Evolutionary conservation across 306 rosid genomes (phyloP).

Genomic region (Pterocarpus santalinus): DNA sequence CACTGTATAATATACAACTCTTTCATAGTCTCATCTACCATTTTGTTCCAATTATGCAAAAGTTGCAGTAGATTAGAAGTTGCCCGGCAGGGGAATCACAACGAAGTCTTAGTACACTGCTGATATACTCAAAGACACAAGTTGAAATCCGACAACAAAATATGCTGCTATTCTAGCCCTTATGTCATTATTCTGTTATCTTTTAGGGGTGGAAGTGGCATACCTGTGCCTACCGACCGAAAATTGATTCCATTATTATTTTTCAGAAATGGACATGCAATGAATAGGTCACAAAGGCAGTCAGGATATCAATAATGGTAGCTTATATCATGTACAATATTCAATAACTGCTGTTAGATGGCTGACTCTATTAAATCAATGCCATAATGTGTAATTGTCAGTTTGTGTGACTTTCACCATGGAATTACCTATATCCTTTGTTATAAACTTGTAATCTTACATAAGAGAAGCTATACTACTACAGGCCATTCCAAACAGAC

Average conservation of each 20-base stretch:
- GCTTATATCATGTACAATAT: background rate
- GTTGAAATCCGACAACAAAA: conserved; percentile 17
- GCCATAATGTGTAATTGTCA: background rate
- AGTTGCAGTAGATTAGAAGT: conserved; percentile 6
- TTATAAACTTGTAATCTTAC: background rate
- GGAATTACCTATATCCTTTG: too few relatives aligned
- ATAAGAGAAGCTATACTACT: background rate
- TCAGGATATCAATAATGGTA: background rate
- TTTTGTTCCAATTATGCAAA: background rate
- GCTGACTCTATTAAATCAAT: background rate
- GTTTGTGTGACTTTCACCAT: too few relatives aligned
- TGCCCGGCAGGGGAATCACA: conserved; percentile 13
- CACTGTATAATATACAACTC: conserved; percentile 11
- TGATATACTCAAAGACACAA: background rate
- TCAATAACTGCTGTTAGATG: too few relatives aligned
- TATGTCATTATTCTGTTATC: background rate
- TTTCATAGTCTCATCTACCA: conserved; percentile 14
- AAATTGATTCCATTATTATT: conserved; percentile 9
- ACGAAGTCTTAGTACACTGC: background rate
- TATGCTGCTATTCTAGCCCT: background rate
- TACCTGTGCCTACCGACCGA: conserved; percentile 10
- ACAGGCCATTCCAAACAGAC: background rate
- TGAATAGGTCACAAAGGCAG: background rate
- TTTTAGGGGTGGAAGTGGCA: background rate
- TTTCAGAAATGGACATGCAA: background rate